Percentiles rank a stretch among this genome's conserved stretches.
phyloP scores from a whole-genome alignment of 225 moss, liverwort and hornwort species.

The Polytrichum formosum region DNA sequence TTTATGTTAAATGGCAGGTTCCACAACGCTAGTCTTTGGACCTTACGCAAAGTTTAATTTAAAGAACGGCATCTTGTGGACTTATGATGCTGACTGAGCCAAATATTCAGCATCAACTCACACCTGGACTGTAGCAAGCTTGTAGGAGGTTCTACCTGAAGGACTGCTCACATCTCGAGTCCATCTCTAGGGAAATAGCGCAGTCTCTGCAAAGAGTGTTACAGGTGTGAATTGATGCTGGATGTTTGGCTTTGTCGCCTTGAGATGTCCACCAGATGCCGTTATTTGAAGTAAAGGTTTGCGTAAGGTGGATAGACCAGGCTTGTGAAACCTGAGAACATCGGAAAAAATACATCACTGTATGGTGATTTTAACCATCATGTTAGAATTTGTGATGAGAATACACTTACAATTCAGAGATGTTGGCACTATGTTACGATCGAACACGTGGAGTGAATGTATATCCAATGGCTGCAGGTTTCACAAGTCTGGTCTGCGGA shows the following conservation, averaged over 20 bases:
- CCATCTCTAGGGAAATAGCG: slow-evolving; percentile 29
- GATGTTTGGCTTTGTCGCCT: slow-evolving; percentile 32
- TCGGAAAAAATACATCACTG: no score
- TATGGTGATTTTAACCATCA: no score
- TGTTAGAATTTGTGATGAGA: neutral
- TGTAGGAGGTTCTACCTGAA: slow-evolving; percentile 45
- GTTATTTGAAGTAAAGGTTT: slow-evolving; percentile 21
- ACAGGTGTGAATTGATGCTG: slow-evolving; percentile 10
- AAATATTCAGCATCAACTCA: slow-evolving; percentile 17
- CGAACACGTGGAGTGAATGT: no score
- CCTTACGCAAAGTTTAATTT: slow-evolving; percentile 25
- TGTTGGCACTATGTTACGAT: no score
- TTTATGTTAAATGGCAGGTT: slow-evolving; percentile 27
- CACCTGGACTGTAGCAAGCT: slow-evolving; percentile 3
- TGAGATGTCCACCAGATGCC: slow-evolving; percentile 47
- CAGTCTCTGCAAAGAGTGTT: slow-evolving; percentile 21
- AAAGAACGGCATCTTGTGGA: slow-evolving; percentile 42
- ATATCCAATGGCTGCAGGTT: slow-evolving; percentile 29
- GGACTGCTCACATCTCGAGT: slow-evolving; percentile 33
- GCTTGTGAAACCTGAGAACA: slow-evolving; percentile 33
- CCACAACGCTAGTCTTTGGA: slow-evolving; percentile 50
- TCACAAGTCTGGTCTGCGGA: slow-evolving; percentile 55
- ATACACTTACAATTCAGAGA: no score
- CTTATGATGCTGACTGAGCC: slow-evolving; percentile 42
- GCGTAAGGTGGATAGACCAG: slow-evolving; percentile 46